These are phyloP conservation scores for Mitragyna speciosa DNA, from an alignment of 257 asterid genomes.

Conservation along the genomic window DNA sequence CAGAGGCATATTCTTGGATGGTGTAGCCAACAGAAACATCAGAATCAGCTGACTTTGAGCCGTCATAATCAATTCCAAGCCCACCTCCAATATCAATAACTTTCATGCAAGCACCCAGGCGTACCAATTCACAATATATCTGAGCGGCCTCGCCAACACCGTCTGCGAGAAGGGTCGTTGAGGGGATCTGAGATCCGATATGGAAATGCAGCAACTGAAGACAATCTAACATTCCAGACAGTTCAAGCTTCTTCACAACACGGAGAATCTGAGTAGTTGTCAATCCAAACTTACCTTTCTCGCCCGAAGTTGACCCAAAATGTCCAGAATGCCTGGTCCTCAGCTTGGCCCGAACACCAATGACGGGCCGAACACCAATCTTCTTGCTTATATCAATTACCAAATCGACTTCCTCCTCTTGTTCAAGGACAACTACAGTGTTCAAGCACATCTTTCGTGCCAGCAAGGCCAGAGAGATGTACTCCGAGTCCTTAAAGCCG, in stretches of 20 bases:
- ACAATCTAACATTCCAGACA: conserved; percentile 75
- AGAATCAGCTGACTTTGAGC: conserved; percentile 75
- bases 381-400: conserved; percentile 68
- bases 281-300: conserved; percentile 91
- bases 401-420: conserved; percentile 80
- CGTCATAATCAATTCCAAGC: conserved; percentile 91
- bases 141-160: conserved; percentile 94
- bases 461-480: conserved; percentile 74
- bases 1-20: conserved; percentile 74
- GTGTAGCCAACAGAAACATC: conserved; percentile 76
- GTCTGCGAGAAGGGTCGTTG: conserved; percentile 65
- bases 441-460: conserved; percentile 75
- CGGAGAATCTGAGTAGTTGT: conserved; percentile 79
- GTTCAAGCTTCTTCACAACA: conserved; percentile 68
- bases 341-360: conserved; percentile 88
- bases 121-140: conserved; percentile 73
- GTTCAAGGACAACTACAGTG: conserved; percentile 87
- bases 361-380: conserved; percentile 72
- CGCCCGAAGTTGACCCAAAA: conserved; percentile 98
- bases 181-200: conserved; percentile 94
- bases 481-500: conserved; percentile 91
- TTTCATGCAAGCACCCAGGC: conserved; percentile 82
- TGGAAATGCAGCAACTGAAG: conserved; percentile 90
- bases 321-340: conserved; percentile 93
- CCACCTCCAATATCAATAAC: conserved; percentile 96